These are phyloP conservation scores for Pythium apleroticum DNA, from an alignment of 352 stramenopile species.

Conservation along the genomic window DNA sequence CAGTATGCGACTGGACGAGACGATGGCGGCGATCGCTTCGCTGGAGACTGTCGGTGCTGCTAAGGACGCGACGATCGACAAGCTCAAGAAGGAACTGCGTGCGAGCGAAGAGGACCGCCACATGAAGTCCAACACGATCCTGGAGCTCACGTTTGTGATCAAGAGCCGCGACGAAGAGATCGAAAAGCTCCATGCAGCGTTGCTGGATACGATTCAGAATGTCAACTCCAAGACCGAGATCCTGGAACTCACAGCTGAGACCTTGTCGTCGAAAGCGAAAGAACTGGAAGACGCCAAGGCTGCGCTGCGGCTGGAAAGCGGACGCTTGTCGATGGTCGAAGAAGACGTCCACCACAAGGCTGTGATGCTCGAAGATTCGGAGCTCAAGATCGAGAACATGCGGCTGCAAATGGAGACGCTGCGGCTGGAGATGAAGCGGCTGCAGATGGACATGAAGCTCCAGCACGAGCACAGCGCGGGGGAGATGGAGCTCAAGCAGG, in stretches of 20 bases:
- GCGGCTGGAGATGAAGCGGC: slow-evolving; percentile 62
- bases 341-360: slow-evolving; percentile 66
- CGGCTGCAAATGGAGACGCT: slow-evolving; percentile 54
- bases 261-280: slow-evolving; percentile 55
- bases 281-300: slow-evolving; percentile 60
- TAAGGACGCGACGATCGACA: slow-evolving; percentile 36
- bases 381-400: slow-evolving; percentile 67
- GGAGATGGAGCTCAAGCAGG: slow-evolving; percentile 75
- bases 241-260: slow-evolving; percentile 60
- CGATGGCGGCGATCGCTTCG: slow-evolving; percentile 28
- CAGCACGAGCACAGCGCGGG: slow-evolving; percentile 61
- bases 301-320: slow-evolving; percentile 55
- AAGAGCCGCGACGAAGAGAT: slow-evolving; percentile 74
- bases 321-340: slow-evolving; percentile 50
- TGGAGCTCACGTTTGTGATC: slow-evolving; percentile 77
- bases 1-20: slow-evolving; percentile 37
- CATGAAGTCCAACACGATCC: slow-evolving; percentile 56
- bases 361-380: slow-evolving; percentile 57
- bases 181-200: slow-evolving; percentile 44
- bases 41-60: slow-evolving; percentile 16
- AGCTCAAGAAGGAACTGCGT: slow-evolving; percentile 30
- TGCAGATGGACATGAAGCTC: slow-evolving; percentile 76
- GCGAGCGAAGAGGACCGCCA: slow-evolving; percentile 41
- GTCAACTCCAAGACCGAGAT: slow-evolving; percentile 67
- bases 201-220: slow-evolving; percentile 56